phyloP scores from a whole-genome alignment of 1,139 yeast genomes.

The Pichia inconspicua region DNA sequence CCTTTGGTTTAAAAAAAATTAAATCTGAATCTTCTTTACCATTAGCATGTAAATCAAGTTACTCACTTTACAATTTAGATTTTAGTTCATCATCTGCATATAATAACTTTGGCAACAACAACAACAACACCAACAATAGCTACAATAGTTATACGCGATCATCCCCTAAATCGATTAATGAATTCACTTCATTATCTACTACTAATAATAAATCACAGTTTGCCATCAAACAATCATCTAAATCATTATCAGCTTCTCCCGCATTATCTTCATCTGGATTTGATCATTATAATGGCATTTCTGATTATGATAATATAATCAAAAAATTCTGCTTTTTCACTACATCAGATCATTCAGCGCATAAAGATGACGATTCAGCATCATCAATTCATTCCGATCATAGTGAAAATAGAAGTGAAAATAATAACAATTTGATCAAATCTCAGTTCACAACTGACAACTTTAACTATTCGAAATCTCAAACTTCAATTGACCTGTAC shows the following conservation, averaged over 20 bases:
- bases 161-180: not conserved
- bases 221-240: not conserved
- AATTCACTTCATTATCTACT: not conserved
- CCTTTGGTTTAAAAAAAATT: constrained; percentile 22
- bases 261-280: constrained; percentile 9
- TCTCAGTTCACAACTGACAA: not conserved
- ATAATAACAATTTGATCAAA: not conserved
- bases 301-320: constrained; percentile 24
- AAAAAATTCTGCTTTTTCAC: constrained; percentile 26
- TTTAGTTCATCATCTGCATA: not conserved
- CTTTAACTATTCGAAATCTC: not conserved
- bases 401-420: not conserved
- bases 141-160: not conserved
- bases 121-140: too few species aligned
- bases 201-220: not conserved
- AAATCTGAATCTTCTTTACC: constrained; percentile 26
- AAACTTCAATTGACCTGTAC: not conserved
- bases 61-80: not conserved
- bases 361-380: constrained; percentile 1
- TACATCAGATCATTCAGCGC: not conserved
- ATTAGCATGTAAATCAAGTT: constrained; percentile 7
- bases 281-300: constrained; percentile 8
- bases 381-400: not conserved
- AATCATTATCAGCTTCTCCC: constrained; percentile 10
- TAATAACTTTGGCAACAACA: not conserved